Percentiles rank a stretch among this genome's conserved stretches.
phyloP scores from a whole-genome alignment of 148 eudicot species.

The Rheum nobile region DNA sequence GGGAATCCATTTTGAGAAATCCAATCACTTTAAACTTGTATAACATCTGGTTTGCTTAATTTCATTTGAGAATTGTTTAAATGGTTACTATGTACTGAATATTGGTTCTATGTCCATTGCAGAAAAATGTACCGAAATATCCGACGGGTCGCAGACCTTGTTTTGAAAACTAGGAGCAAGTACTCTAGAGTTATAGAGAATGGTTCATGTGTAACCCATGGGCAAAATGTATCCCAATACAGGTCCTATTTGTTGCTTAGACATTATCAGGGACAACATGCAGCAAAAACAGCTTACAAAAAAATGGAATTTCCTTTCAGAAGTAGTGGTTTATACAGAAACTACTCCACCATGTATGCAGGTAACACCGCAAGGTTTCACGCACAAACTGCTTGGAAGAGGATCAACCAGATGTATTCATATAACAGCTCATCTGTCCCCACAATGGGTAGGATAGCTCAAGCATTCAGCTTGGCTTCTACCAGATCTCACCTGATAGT shows the following conservation, averaged over 20 bases:
- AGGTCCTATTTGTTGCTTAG: constrained; percentile 10
- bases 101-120: background rate
- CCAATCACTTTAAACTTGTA: background rate
- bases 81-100: background rate
- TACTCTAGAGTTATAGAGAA: constrained; percentile 9
- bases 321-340: constrained; percentile 3
- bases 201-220: constrained; percentile 6
- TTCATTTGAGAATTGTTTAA: background rate
- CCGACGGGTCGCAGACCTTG: background rate
- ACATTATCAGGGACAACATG: constrained; percentile 6
- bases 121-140: constrained; percentile 6
- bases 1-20: background rate
- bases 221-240: constrained; percentile 5
- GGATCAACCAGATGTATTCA: constrained; percentile 11
- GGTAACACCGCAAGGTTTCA: constrained; percentile 18
- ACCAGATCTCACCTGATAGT: constrained; percentile 24
- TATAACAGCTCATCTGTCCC: constrained; percentile 7
- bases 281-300: constrained; percentile 12
- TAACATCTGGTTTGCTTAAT: background rate
- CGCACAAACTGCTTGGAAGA: constrained; percentile 25
- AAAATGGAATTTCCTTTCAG: constrained; percentile 8
- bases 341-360: constrained; percentile 9
- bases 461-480: constrained; percentile 28
- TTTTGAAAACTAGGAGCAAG: constrained; percentile 11
- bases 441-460: constrained; percentile 16